Base-by-base conservation (phyloP, 345 rosid species). In the Ceriops tagal region DNA sequence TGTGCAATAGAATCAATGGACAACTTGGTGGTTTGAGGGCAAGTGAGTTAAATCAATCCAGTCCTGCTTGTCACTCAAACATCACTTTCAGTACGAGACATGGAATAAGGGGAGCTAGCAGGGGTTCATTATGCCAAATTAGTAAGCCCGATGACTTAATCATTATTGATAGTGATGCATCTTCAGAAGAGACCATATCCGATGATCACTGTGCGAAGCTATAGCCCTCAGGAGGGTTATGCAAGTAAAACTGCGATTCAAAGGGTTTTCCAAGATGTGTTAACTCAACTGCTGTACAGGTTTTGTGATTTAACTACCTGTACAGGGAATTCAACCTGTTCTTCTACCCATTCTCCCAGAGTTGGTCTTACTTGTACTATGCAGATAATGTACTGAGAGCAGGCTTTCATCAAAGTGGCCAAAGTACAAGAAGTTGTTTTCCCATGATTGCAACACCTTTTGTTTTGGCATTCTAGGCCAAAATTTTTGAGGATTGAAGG, bases 101-200 rank as follows among this genome's bases (percentile, higher is more conserved):
- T 26, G 75, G 70, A 53, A 64, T 65, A 26, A 37, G 53, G 37
- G 69, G 70, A 28, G 18, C 16, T 11, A 55, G 65, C 43, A 61
- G 31, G 68, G 61, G 49, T 11, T 46, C 72, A 9, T 8, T 32
- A 34, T 19, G 37, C 69, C 53, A 35, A 31, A 66, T 35, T 24
- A 68, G 58, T 51, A 71, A 76, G 26, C 68, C 47, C 3, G 65
- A 75, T 31, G 79, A 78, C 52, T 56, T 80, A 60, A 73, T 77
- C 26, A 35, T 78, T 53, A 75, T 77, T 21, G 74, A 75, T 59
- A 75, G 83, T 21, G 82, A 77, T 61, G 81, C 86, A 62, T 83
- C 83, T 64, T 83, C 86, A 16, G 86, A 83, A 67, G 86, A 80
- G 77, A 83, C 86, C 39, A 75, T 83, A 75, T 80, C 83, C 11